Conservation (phyloP, 2,329 filamentous ascomycete genomes). For the Apiospora sp. region DNA sequence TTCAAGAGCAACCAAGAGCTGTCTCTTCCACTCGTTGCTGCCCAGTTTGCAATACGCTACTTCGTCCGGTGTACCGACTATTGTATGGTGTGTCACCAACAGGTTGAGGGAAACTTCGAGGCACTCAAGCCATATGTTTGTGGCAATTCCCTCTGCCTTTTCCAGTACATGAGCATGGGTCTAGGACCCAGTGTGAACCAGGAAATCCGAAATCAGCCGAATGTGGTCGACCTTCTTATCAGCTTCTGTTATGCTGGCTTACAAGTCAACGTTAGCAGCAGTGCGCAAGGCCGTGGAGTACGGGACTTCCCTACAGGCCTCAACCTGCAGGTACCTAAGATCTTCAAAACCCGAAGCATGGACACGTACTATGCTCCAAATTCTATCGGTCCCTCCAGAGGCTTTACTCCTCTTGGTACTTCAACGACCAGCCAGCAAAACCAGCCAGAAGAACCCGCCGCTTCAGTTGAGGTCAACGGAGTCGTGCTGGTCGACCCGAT, state of each 20-base stretch:
- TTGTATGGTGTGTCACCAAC: conserved; percentile 84
- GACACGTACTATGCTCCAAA: neutral
- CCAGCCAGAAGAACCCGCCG: neutral
- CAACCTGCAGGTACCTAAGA: conserved; percentile 39
- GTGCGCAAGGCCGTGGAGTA: conserved; percentile 32
- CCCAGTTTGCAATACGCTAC: conserved; percentile 81
- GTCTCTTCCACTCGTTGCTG: conserved; percentile 65
- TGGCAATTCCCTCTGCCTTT: conserved; percentile 76
- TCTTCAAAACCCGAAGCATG: conserved; percentile 23
- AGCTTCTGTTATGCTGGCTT: conserved; percentile 79
- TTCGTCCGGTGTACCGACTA: conserved; percentile 85
- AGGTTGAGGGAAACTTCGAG: conserved; percentile 69
- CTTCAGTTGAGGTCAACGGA: neutral
- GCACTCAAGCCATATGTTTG: conserved; percentile 84
- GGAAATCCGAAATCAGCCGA: conserved; percentile 80
- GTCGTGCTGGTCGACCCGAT: conserved; percentile 35
- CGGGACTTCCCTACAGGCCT: conserved; percentile 54
- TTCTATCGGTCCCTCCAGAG: neutral
- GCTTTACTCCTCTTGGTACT: rapidly evolving
- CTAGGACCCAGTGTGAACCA: conserved; percentile 87
- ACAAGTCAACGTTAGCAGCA: conserved; percentile 24
- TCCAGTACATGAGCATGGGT: conserved; percentile 87
- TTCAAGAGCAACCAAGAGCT: conserved; percentile 42
- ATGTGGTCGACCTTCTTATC: conserved; percentile 84
- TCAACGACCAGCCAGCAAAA: neutral